These are phyloP conservation scores for Leersia perrieri DNA, from an alignment of 176 grass and related monocot species.

Conservation along the genomic window DNA sequence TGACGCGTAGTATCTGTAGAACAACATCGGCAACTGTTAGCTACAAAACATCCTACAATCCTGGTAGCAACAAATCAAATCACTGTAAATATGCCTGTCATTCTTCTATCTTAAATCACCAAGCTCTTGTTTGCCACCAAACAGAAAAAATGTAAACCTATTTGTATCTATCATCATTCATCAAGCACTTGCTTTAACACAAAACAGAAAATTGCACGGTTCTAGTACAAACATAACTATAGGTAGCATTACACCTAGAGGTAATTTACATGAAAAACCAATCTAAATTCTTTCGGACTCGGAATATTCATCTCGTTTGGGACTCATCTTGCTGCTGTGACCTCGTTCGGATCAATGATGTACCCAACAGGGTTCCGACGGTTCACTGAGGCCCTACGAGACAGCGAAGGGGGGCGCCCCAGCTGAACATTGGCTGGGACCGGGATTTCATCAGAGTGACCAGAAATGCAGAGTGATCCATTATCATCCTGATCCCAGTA, in stretches of 20 bases:
- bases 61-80: background rate
- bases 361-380: slow-evolving; percentile 46
- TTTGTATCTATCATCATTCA: slow-evolving; percentile 11
- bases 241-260: slow-evolving; percentile 19
- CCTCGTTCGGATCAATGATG: slow-evolving; percentile 59
- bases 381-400: slow-evolving; percentile 40
- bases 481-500: slow-evolving; percentile 91
- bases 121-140: background rate
- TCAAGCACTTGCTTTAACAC: background rate
- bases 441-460: slow-evolving; percentile 60
- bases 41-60: background rate
- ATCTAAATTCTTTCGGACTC: background rate
- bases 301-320: background rate
- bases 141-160: background rate
- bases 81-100: background rate
- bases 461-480: slow-evolving; percentile 80
- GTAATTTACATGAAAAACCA: slow-evolving; percentile 30
- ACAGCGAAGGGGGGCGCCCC: slow-evolving; percentile 37
- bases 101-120: background rate
- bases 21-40: background rate
- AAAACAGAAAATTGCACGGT: background rate
- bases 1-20: background rate
- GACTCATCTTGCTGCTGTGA: slow-evolving; percentile 35
- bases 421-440: slow-evolving; percentile 56
- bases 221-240: slow-evolving; percentile 21